These are phyloP conservation scores for Globisporangium carolinianum DNA, from an alignment of 352 stramenopile species.

Conservation along the genomic window DNA sequence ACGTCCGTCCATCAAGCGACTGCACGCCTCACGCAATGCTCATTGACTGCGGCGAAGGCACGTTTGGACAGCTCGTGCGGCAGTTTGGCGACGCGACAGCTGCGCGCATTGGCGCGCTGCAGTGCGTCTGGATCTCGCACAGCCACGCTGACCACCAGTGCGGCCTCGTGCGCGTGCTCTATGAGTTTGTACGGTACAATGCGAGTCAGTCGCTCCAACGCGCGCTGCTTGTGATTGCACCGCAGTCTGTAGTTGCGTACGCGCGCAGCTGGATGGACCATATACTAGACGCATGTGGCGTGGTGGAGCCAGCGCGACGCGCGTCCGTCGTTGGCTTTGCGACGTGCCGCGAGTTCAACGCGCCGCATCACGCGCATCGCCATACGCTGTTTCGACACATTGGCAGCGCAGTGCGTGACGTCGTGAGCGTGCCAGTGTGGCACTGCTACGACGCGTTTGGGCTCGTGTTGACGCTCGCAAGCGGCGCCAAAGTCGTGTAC, in stretches of 20 bases:
- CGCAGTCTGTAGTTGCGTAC: conserved; percentile 50
- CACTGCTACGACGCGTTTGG: conserved; percentile 81
- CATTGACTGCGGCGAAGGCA: conserved; percentile 94
- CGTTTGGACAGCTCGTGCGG: conserved; percentile 86
- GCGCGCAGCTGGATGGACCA: conserved; percentile 38
- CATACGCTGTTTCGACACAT: conserved; percentile 25
- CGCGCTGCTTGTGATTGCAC: conserved; percentile 38
- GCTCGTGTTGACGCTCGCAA: conserved; percentile 44
- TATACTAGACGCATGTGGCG: conserved; percentile 6
- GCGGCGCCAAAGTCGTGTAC: conserved; percentile 77
- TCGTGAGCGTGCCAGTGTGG: conserved; percentile 63
- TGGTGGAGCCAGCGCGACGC: not conserved
- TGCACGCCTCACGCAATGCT: conserved; percentile 54
- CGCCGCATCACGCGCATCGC: conserved; percentile 18
- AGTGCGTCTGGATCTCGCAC: conserved; percentile 95
- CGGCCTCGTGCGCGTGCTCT: conserved; percentile 89
- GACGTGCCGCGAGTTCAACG: conserved; percentile 54
- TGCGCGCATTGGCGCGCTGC: conserved; percentile 47
- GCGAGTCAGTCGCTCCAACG: conserved; percentile 1
- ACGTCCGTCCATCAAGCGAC: not conserved
- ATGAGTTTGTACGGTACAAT: conserved; percentile 38
- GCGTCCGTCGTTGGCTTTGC: conserved; percentile 20
- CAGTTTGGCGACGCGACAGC: conserved; percentile 35
- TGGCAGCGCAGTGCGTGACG: conserved; percentile 17
- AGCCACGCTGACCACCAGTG: conserved; percentile 97